These are phyloP conservation scores for Pseudonitzschia delicatissima DNA, from an alignment of 108 stramenopile species.

Conservation along the genomic window DNA sequence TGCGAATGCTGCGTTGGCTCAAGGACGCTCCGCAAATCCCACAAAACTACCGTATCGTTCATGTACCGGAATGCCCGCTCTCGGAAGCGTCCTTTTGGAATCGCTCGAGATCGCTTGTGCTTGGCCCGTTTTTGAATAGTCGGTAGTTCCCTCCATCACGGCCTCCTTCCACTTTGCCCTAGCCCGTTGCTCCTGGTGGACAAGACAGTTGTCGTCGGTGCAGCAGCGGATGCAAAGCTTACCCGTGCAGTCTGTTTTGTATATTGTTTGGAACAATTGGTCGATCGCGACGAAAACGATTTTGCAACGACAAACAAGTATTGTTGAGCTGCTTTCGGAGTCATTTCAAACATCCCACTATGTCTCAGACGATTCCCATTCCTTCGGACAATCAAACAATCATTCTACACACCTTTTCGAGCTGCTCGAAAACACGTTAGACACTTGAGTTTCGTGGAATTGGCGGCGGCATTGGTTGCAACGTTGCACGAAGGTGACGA, in stretches of 20 bases:
- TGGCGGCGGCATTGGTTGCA: not conserved
- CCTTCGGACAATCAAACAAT: too few species aligned
- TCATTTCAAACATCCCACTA: too few species aligned
- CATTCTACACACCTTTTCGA: conserved; percentile 7
- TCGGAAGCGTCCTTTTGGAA: conserved; percentile 30
- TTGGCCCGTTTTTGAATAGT: conserved; percentile 32
- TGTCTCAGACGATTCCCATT: too few species aligned
- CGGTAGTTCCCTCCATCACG: conserved; percentile 41
- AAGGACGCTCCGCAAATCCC: conserved; percentile 31
- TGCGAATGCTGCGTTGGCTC: not conserved
- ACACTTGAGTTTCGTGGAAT: conserved; percentile 2
- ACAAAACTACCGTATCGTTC: conserved; percentile 56
- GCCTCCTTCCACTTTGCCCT: conserved; percentile 19
- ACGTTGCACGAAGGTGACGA: not conserved
- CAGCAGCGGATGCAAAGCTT: conserved; percentile 47
- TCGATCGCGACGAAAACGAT: too few species aligned
- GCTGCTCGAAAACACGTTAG: conserved; percentile 5
- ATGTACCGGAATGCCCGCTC: conserved; percentile 49
- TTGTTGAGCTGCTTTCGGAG: not conserved
- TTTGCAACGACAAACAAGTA: not conserved
- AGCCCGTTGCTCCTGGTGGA: conserved; percentile 39
- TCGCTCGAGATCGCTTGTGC: conserved; percentile 16
- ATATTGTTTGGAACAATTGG: too few species aligned
- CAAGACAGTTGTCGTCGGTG: conserved; percentile 34
- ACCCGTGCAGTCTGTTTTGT: conserved; percentile 43